These are phyloP conservation scores for Fusarium incarnatum DNA, from an alignment of 2,329 filamentous ascomycete species.

Conservation along the genomic window DNA sequence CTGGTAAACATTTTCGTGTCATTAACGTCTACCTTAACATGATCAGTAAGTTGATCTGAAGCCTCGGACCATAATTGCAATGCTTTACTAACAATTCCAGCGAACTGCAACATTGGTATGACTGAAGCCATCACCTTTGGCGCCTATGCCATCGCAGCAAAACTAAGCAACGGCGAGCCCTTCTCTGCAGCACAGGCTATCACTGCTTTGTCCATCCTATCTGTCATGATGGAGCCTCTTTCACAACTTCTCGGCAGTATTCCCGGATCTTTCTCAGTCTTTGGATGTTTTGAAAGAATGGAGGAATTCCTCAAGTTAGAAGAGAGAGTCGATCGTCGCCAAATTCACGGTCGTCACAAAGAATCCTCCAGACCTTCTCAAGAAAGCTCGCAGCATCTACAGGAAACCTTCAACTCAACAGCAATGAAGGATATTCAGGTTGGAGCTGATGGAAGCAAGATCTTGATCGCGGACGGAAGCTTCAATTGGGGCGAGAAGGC, in stretches of 20 bases:
- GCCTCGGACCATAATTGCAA: neutral
- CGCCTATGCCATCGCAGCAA: slow-evolving; percentile 47
- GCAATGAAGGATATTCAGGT: neutral
- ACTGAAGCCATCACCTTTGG: slow-evolving; percentile 49
- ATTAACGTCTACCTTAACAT: slow-evolving; percentile 46
- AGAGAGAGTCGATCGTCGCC: slow-evolving; percentile 43
- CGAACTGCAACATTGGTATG: slow-evolving; percentile 44
- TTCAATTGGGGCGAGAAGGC: slow-evolving; percentile 47
- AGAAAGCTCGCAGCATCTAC: neutral
- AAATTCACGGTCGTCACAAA: slow-evolving; percentile 13
- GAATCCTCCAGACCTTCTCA: neutral
- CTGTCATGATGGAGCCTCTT: slow-evolving; percentile 47
- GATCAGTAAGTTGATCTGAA: slow-evolving; percentile 38
- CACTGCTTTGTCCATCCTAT: slow-evolving; percentile 48
- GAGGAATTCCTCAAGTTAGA: slow-evolving; percentile 46
- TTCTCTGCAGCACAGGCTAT: slow-evolving; percentile 50
- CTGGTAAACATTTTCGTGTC: slow-evolving; percentile 43
- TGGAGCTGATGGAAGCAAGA: neutral
- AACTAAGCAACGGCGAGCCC: slow-evolving; percentile 39
- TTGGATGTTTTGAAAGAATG: slow-evolving; percentile 50
- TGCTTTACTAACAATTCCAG: slow-evolving; percentile 14
- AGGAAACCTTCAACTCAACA: slow-evolving; percentile 24
- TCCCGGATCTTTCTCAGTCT: slow-evolving; percentile 41
- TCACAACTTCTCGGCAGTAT: slow-evolving; percentile 44
- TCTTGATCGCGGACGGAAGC: slow-evolving; percentile 40